phyloP scores from a whole-genome alignment of 768 basidiomycete species.

The Strobilomyces echinocephalus region DNA sequence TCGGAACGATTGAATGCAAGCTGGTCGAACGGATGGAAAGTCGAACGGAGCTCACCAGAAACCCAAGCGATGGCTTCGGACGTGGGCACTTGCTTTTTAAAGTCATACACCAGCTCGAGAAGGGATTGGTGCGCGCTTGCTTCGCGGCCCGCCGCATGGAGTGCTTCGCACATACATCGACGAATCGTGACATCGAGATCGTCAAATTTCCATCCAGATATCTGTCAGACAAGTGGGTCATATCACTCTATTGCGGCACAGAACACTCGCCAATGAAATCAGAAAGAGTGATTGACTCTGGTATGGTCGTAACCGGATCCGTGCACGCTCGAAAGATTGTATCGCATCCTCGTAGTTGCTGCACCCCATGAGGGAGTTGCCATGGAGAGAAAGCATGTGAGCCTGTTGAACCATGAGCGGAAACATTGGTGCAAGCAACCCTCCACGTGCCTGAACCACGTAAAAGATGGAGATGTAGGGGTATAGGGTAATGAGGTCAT shows the following conservation, averaged over 20 bases:
- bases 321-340: background rate
- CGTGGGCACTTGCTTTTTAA: no score
- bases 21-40: no score
- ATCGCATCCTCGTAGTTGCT: background rate
- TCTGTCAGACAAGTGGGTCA: background rate
- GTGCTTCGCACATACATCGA: background rate
- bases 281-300: background rate
- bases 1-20: no score
- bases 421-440: fast-evolving
- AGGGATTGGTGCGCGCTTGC: background rate
- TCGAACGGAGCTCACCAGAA: no score
- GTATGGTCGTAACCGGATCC: background rate
- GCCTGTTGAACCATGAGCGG: background rate
- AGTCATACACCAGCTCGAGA: no score
- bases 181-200: background rate
- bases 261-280: conserved; percentile 5
- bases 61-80: no score
- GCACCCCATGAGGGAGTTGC: background rate
- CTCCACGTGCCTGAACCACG: background rate
- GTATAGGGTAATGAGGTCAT: background rate
- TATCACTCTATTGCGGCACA: no score
- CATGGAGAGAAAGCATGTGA: background rate
- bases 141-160: background rate
- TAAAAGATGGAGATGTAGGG: background rate
- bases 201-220: background rate